A percentile compares a stretch with the other conserved stretches of the same genome.
phyloP scores from a whole-genome alignment of 176 grass and related monocot species.

The Musa itinerans region DNA sequence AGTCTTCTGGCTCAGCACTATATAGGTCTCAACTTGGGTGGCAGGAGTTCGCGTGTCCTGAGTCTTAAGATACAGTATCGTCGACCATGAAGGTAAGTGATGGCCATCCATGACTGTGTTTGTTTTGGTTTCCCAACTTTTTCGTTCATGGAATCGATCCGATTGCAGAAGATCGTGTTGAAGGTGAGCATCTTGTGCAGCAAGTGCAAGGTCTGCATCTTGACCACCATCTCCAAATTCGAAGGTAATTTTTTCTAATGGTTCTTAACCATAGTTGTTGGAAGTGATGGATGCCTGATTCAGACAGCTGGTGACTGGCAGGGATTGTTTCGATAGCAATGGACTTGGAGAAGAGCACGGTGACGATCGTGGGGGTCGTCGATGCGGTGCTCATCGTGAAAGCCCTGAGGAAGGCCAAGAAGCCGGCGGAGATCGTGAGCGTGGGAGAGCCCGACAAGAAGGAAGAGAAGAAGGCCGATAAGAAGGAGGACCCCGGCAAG shows the following conservation, averaged over 20 bases:
- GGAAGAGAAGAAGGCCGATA: neutral
- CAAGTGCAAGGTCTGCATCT: conserved; percentile 5
- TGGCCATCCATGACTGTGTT: too few species aligned
- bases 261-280: too few species aligned
- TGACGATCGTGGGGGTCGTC: conserved; percentile 2
- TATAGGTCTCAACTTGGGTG: too few species aligned
- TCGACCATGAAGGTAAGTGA: too few species aligned
- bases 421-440: conserved; percentile 1
- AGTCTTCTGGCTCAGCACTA: too few species aligned
- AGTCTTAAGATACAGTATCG: too few species aligned
- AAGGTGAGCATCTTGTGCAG: neutral
- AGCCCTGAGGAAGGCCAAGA: conserved; percentile 2
- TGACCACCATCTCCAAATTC: conserved; percentile 1
- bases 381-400: conserved; percentile 5
- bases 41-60: too few species aligned
- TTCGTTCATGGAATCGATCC: neutral
- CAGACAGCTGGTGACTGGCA: neutral
- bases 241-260: neutral
- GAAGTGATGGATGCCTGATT: too few species aligned
- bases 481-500: neutral
- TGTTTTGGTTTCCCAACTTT: neutral
- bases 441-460: conserved; percentile 4
- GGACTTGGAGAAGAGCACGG: conserved; percentile 10
- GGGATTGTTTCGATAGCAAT: neutral
- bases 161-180: conserved; percentile 4